Base-by-base conservation (phyloP, 148 eudicot genomes). In the Spergularia marina region DNA sequence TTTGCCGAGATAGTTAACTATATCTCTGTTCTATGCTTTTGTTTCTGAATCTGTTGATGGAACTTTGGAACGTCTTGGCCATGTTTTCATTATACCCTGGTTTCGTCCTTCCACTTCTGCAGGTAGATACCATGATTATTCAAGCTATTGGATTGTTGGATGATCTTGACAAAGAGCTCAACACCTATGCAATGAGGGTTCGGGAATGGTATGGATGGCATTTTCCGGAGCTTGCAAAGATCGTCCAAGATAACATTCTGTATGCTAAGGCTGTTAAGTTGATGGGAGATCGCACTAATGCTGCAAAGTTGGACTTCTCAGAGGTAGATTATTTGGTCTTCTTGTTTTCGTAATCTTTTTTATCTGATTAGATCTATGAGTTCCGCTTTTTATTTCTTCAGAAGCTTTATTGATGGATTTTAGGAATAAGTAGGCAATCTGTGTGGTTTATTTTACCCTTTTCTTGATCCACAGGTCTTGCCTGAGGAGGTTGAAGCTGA, bases 181-280 rank as follows among this genome's bases (percentile, higher is more conserved):
- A 94, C 79, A 94, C 96, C 41, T 94, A 91, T 80, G 97, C 96
- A n/a, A 94, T 91, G 98, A 91, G 97, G 79, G 98, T 91, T 57
- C 86, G 93, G 21, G 98, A 94, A 82, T 94, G 98, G 98, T 94
- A 90, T 81, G 98, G 98, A 5, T 94, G 98, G 98, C 98, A 94
- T 90, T 94, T 94, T 76, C 98, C 98, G 0, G 97, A 94, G 89
- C 98, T 94, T 70, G 93, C 93, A 41, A 94, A 90, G 82, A 90
- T 94, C 63, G 81, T 94, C n/a, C 87, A 82, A 86, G 98, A 94
- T 81, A 94, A 94, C 72, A 91, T 94, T 36, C 82, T 85, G 5
- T 94, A 90, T 83, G 95, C 98, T 13, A 94, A 91, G 86, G 41
- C 87, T 17, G 98, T 94, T 70, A 94, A 90, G 84, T 77, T 91